phyloP scores from a whole-genome alignment of 345 rosid species.

The Adansonia digitata region DNA sequence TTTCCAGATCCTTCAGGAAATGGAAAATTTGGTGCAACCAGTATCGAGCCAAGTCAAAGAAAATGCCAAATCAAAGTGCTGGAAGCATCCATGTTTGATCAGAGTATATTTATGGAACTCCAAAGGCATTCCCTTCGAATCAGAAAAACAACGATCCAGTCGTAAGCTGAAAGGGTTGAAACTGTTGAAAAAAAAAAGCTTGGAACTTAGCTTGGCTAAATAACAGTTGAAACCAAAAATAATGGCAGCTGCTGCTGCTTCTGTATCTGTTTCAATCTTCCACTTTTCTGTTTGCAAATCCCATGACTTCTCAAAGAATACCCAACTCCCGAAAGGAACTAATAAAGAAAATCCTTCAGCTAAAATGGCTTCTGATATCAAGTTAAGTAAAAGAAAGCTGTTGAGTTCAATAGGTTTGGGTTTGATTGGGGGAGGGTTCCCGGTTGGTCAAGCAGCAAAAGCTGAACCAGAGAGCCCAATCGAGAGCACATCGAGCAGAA shows the following conservation, averaged over 20 bases:
- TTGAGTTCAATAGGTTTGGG: constrained; percentile 33
- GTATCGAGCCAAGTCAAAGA: constrained; percentile 4
- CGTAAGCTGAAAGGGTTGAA: too few species aligned
- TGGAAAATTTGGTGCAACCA: not conserved
- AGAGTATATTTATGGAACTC: constrained; percentile 13
- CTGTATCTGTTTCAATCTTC: constrained; percentile 33
- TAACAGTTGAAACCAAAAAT: not conserved
- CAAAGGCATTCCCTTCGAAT: not conserved
- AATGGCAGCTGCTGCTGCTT: constrained; percentile 27
- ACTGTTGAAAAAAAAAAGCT: not conserved
- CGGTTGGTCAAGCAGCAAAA: constrained; percentile 31
- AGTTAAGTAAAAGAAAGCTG: constrained; percentile 39
- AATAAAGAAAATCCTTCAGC: constrained; percentile 23
- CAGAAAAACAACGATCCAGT: not conserved
- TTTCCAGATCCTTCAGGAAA: constrained; percentile 23
- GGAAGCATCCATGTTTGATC: constrained; percentile 15
- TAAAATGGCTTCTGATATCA: constrained; percentile 20
- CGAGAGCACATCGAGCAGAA: constrained; percentile 43
- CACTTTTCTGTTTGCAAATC: constrained; percentile 39
- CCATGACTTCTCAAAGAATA: constrained; percentile 31
- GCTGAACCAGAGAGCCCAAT: constrained; percentile 54
- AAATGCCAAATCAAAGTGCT: constrained; percentile 16
- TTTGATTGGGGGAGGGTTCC: constrained; percentile 22
- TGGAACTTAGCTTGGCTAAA: not conserved
- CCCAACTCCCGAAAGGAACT: constrained; percentile 22